Evolutionary conservation across 192 early-diverging fungal genomes (phyloP).

Genomic region (Coemansia sp.): DNA sequence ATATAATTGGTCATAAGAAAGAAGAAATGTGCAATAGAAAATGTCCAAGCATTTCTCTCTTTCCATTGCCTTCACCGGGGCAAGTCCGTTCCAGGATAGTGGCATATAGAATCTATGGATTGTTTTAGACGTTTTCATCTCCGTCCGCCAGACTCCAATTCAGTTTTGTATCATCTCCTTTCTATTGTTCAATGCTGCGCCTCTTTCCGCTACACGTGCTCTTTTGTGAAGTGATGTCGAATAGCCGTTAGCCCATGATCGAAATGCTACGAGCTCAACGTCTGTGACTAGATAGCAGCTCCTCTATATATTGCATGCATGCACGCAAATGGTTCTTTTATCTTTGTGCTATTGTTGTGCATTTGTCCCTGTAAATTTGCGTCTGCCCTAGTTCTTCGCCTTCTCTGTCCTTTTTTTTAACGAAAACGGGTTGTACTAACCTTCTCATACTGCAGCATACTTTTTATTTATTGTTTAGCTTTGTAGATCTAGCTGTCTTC

Average conservation of each 20-base stretch:
- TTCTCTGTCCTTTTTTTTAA: not conserved
- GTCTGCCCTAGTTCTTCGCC: not conserved
- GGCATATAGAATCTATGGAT: not conserved
- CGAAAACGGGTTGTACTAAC: too few species aligned
- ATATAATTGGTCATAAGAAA: too few species aligned
- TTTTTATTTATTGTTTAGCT: not conserved
- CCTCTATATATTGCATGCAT: not conserved
- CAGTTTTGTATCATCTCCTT: not conserved
- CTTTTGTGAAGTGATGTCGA: not conserved
- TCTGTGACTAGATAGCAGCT: not conserved
- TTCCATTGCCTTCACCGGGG: too few species aligned
- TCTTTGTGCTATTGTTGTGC: not conserved
- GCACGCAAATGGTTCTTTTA: not conserved
- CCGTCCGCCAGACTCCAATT: not conserved
- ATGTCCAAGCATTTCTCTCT: too few species aligned
- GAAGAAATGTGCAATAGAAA: too few species aligned
- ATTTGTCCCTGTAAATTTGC: not conserved
- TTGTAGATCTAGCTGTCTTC: not conserved
- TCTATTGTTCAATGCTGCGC: slow-evolving; percentile 6
- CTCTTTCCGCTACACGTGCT: not conserved
- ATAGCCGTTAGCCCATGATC: not conserved
- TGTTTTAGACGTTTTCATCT: not conserved
- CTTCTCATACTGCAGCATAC: not conserved
- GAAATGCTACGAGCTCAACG: not conserved
- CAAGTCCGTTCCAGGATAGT: too few species aligned